Evolutionary conservation across 371 early-diverging fungal species (phyloP).

Genomic region (Mortierella sp.): DNA sequence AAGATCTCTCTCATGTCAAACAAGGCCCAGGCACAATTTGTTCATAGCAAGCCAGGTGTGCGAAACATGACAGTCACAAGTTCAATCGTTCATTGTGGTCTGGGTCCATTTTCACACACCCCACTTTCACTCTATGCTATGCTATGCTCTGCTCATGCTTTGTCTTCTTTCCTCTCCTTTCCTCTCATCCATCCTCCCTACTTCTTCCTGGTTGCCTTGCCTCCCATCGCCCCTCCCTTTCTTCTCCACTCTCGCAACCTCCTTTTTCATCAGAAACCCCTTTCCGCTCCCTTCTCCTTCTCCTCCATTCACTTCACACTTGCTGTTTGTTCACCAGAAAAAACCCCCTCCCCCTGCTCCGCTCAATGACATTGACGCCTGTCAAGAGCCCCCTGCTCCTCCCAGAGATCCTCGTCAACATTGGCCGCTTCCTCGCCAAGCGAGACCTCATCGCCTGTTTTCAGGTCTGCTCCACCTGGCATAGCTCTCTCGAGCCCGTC

Average conservation of each 20-base stretch:
- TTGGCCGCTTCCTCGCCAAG: slow-evolving; percentile 16
- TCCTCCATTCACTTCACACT: neutral
- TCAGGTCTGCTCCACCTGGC: slow-evolving; percentile 12
- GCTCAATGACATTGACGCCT: slow-evolving; percentile 9
- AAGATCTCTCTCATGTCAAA: neutral
- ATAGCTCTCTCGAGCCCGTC: slow-evolving; percentile 2
- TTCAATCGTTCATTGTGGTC: neutral
- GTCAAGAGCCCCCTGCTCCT: slow-evolving; percentile 8
- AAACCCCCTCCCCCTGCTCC: too few relatives aligned
- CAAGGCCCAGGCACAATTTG: neutral
- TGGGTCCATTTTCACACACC: neutral
- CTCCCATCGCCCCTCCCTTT: neutral
- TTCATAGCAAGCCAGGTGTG: neutral
- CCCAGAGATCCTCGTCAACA: slow-evolving; percentile 9
- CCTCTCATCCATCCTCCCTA: neutral
- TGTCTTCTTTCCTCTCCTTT: neutral
- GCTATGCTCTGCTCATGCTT: neutral
- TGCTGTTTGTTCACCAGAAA: neutral
- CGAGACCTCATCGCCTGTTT: slow-evolving; percentile 15
- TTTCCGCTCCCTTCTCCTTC: neutral
- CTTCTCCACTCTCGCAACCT: neutral
- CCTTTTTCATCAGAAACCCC: neutral
- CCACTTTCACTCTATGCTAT: neutral
- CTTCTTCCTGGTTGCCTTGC: neutral
- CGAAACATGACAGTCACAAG: slow-evolving; percentile 2